Evolutionary conservation across 306 rosid genomes (phyloP).

Genomic region (Vachellia collinsii): DNA sequence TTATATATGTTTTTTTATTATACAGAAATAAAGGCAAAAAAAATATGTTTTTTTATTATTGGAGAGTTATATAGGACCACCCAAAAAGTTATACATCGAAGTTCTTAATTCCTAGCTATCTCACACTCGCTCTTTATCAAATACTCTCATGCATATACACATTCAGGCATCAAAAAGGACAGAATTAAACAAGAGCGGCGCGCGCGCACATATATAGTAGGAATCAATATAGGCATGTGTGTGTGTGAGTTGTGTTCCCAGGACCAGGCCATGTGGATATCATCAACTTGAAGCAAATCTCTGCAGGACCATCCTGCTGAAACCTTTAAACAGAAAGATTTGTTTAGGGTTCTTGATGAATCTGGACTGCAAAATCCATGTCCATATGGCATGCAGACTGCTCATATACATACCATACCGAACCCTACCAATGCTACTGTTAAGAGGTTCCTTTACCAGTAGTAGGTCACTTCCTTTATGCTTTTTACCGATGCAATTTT

Average conservation of each 20-base stretch:
- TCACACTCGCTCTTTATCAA: background rate
- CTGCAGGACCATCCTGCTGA: conserved; percentile 26
- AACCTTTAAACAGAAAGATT: background rate
- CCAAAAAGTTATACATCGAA: background rate
- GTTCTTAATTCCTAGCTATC: background rate
- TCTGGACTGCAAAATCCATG: conserved; percentile 10
- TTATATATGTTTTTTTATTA: too few species aligned
- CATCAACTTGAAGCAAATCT: conserved; percentile 8
- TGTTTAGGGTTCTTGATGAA: background rate
- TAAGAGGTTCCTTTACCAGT: conserved; percentile 32
- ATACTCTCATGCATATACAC: background rate
- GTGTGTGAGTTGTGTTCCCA: background rate
- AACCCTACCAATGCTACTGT: conserved; percentile 26
- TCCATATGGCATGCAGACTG: conserved; percentile 12
- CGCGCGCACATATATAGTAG: background rate
- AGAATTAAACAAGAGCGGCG: background rate
- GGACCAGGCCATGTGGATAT: conserved; percentile 28
- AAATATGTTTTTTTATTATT: too few species aligned
- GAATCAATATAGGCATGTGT: conserved; percentile 31
- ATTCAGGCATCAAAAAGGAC: background rate
- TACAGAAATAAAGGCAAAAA: too few species aligned
- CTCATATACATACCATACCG: conserved; percentile 5
- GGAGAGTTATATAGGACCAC: background rate
- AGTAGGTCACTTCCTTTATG: conserved; percentile 25
- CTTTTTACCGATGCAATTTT: background rate